Percentiles rank a stretch among this genome's conserved stretches.
Evolutionary conservation across 2,329 filamentous ascomycete species (phyloP).

Genomic region (Xylariales sp.): DNA sequence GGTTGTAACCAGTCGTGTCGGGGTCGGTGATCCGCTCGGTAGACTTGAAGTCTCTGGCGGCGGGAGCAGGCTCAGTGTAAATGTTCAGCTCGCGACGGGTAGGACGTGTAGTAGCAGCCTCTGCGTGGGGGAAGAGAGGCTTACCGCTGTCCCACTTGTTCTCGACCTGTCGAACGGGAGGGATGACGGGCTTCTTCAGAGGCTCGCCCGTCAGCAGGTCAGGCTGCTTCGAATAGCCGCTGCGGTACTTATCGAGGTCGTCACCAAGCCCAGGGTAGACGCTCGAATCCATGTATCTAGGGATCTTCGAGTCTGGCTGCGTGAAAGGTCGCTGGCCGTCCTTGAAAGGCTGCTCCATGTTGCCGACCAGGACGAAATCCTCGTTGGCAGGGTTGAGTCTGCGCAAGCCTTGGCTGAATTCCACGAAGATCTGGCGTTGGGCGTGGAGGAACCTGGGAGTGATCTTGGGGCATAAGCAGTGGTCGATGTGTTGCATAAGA

Average conservation of each 20-base stretch:
- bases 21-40: constrained; percentile 36
- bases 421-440: constrained; percentile 31
- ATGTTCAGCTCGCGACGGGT: constrained; percentile 5
- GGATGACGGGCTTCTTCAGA: constrained; percentile 6
- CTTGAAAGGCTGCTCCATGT: neutral
- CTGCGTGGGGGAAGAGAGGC: constrained; percentile 22
- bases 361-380: neutral
- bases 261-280: constrained; percentile 9
- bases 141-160: constrained; percentile 21
- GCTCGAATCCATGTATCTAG: neutral
- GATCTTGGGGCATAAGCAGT: constrained; percentile 33
- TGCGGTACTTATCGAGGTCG: constrained; percentile 14
- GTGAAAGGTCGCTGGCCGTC: neutral
- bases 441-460: constrained; percentile 25
- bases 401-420: constrained; percentile 21
- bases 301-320: neutral
- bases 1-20: constrained; percentile 39
- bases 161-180: neutral
- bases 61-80: constrained; percentile 5
- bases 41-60: constrained; percentile 8
- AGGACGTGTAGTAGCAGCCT: constrained; percentile 15
- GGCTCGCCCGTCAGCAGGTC: constrained; percentile 14
- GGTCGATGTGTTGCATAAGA: constrained; percentile 44
- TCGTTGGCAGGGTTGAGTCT: constrained; percentile 9
- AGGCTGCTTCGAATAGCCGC: constrained; percentile 15